These are phyloP conservation scores for Coemansia sp. DNA, from an alignment of 192 early-diverging fungal species.

Conservation along the genomic window DNA sequence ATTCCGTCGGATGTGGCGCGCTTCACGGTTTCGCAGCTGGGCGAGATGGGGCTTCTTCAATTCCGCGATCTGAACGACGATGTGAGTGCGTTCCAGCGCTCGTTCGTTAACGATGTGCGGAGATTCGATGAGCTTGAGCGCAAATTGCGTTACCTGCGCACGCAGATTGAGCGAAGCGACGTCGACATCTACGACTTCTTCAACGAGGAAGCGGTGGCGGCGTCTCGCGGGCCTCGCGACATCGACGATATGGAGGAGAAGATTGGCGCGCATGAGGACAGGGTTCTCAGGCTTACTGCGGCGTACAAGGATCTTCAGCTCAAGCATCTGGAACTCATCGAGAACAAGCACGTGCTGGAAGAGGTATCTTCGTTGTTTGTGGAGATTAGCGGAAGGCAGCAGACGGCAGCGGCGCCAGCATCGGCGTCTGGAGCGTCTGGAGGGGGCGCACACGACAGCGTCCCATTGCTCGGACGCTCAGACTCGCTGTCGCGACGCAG, in stretches of 20 bases:
- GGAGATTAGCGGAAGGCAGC: slow-evolving; percentile 76
- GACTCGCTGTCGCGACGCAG: slow-evolving; percentile 57
- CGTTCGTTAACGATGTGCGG: slow-evolving; percentile 93
- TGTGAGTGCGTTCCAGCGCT: slow-evolving; percentile 94
- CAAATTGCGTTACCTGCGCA: slow-evolving; percentile 85
- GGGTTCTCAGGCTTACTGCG: slow-evolving; percentile 82
- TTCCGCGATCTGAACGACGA: slow-evolving; percentile 95
- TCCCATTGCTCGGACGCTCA: slow-evolving; percentile 60
- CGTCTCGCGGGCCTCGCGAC: slow-evolving; percentile 79
- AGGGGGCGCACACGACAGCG: slow-evolving; percentile 32
- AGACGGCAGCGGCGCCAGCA: slow-evolving; percentile 12
- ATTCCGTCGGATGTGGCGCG: slow-evolving; percentile 93
- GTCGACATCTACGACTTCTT: slow-evolving; percentile 60
- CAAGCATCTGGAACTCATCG: slow-evolving; percentile 84
- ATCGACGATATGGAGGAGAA: slow-evolving; percentile 89
- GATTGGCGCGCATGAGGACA: slow-evolving; percentile 77
- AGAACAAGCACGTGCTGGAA: slow-evolving; percentile 83
- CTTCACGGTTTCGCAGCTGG: slow-evolving; percentile 88
- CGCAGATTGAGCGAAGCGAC: slow-evolving; percentile 76
- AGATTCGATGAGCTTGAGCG: slow-evolving; percentile 97
- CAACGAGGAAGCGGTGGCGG: slow-evolving; percentile 55
- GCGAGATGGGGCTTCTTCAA: slow-evolving; percentile 91
- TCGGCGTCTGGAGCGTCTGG: not conserved
- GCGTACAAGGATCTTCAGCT: slow-evolving; percentile 87
- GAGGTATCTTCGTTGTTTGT: slow-evolving; percentile 61